Evolutionary conservation across 495 filamentous ascomycete genomes (phyloP).

Genomic region (Extremus antarcticus): DNA sequence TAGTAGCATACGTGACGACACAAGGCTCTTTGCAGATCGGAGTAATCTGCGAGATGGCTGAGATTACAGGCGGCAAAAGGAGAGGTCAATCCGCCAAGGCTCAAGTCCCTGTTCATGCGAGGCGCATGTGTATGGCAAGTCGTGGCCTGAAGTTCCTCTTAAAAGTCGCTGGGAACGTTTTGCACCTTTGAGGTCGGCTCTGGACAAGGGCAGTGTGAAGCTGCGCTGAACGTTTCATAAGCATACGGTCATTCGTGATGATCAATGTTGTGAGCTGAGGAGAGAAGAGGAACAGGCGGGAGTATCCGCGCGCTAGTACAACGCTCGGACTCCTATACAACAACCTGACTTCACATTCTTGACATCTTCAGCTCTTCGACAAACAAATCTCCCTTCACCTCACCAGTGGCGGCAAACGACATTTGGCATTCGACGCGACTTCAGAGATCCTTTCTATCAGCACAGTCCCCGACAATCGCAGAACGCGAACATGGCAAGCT

Average conservation of each 20-base stretch:
- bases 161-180: too few species aligned
- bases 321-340: background rate
- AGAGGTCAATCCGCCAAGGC: too few species aligned
- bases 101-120: too few species aligned
- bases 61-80: too few species aligned
- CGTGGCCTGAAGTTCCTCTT: too few species aligned
- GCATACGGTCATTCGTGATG: background rate
- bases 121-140: too few species aligned
- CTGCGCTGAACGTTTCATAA: background rate
- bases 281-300: background rate
- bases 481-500: constrained; percentile 5
- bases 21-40: too few species aligned
- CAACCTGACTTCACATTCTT: background rate
- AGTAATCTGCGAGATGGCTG: too few species aligned
- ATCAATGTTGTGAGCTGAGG: background rate
- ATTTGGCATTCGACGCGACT: background rate
- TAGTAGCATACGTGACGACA: too few species aligned
- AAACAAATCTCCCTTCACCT: background rate
- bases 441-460: background rate
- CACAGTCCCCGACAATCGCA: background rate
- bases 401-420: too few species aligned
- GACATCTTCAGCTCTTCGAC: background rate
- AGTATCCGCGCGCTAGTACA: background rate
- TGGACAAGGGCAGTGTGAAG: too few species aligned
- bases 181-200: too few species aligned